A percentile compares a stretch with the other conserved stretches of the same genome.
These are phyloP conservation scores for Articulospora tetracladia DNA, from an alignment of 495 filamentous ascomycete species.

Conservation along the genomic window DNA sequence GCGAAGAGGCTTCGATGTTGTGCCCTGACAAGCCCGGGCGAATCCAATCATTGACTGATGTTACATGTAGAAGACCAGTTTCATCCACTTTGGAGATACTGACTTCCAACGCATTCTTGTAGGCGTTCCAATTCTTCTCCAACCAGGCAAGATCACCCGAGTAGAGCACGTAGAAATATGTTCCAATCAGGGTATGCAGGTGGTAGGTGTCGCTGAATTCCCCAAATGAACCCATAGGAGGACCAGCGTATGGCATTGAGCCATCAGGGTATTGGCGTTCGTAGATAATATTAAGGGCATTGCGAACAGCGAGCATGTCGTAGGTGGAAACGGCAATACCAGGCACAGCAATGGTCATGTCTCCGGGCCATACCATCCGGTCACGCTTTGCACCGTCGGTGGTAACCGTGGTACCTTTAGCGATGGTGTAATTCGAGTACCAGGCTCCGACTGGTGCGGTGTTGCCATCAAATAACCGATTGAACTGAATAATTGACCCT, in stretches of 20 bases:
- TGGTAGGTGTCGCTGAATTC: conserved; percentile 58
- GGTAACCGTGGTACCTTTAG: conserved; percentile 46
- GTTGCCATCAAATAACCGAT: conserved; percentile 32
- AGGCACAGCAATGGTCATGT: conserved; percentile 45
- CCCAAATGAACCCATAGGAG: conserved; percentile 49
- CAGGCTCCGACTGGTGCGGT: conserved; percentile 31
- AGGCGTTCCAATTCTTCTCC: conserved; percentile 42
- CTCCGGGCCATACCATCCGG: conserved; percentile 52
- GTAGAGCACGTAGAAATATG: conserved; percentile 56
- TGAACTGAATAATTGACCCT: conserved; percentile 40
- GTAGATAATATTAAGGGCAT: conserved; percentile 42
- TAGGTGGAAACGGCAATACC: conserved; percentile 40
- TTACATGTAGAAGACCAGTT: conserved; percentile 46
- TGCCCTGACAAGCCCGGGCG: conserved; percentile 45
- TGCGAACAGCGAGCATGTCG: conserved; percentile 40
- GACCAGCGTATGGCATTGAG: conserved; percentile 55
- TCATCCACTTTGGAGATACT: conserved; percentile 49
- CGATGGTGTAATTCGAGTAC: conserved; percentile 44
- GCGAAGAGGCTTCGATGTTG: conserved; percentile 41
- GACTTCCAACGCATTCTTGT: conserved; percentile 45
- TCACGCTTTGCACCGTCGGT: conserved; percentile 57
- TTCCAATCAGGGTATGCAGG: conserved; percentile 57
- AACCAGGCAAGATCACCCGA: conserved; percentile 52
- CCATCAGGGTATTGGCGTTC: conserved; percentile 41
- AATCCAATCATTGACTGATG: conserved; percentile 52